Evolutionary conservation across 2,329 filamentous ascomycete species (phyloP), one percentile per base, ranked within the genome.

Genomic region (Fusarium irregulare): DNA sequence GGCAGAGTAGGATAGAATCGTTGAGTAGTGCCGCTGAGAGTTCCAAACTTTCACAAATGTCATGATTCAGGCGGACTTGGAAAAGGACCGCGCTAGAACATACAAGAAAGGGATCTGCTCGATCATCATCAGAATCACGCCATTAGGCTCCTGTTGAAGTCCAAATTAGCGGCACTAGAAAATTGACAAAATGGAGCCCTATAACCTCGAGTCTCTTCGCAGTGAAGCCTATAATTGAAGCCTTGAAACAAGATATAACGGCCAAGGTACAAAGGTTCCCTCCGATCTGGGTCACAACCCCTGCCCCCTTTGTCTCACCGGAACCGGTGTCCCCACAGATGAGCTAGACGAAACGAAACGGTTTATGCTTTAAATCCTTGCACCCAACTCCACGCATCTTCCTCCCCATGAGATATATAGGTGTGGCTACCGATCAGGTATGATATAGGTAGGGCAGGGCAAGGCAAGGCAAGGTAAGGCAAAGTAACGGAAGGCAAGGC

Each of bases 221-320:
- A 56, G 16, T 32, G 37, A 57, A 60, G 47, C 46, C 68, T 71
- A 71, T 71, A 71, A 42, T 61, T 65, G 68, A 68, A 50, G 64
- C 59, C 60, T 67, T 54, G 67, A 57, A 64, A 64, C 53, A 42
- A 59, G 45, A 71, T 71, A 70, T 60, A 64, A 55, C 40, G 59
- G 27, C 50, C 46, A 69, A 40, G 25, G 34, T 64, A 41, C 57
- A 70, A 70, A 64, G 67, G 68, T 71, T 66, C 63, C 67, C 54
- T 68, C 63, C 58, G 44, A 64, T 68, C 59, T 64, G 64, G 65
- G 59, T 60, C 63, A 61, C 30, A 56, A 20, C 62, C 66, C 67
- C 42, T 64, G 67, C 48, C 53, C 48, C 44, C 63, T 68, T 71
- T 70, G 63, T 70, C 68, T 70, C 67, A 70, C 68, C 68, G 68